Evolutionary conservation across 495 filamentous ascomycete genomes (phyloP).

Genomic region (Penicillium lagena): DNA sequence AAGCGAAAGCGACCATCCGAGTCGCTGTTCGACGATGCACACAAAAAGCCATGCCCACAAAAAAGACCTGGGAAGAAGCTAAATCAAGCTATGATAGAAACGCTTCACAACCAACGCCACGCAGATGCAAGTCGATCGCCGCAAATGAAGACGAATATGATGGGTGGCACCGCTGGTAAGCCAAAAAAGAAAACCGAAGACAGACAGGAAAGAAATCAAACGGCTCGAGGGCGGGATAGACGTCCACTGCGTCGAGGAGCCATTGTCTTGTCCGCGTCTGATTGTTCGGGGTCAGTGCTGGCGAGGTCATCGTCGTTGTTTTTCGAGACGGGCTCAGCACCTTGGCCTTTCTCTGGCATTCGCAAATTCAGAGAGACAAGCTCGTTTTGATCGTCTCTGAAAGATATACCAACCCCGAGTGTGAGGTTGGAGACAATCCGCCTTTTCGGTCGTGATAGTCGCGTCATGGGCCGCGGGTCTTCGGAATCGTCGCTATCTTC

Average conservation of each 20-base stretch:
- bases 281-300: neutral
- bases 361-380: slow-evolving; percentile 39
- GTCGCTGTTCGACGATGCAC: neutral
- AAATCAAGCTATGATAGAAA: slow-evolving; percentile 5
- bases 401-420: slow-evolving; percentile 37
- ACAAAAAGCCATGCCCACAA: too few species aligned
- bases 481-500: slow-evolving; percentile 40
- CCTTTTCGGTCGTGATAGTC: slow-evolving; percentile 27
- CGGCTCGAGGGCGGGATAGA: slow-evolving; percentile 11
- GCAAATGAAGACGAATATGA: slow-evolving; percentile 3
- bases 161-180: neutral
- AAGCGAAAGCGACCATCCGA: neutral
- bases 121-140: slow-evolving; percentile 20
- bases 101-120: slow-evolving; percentile 16
- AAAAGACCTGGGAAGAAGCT: neutral
- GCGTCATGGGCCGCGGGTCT: slow-evolving; percentile 19
- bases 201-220: slow-evolving; percentile 2
- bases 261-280: neutral
- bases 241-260: slow-evolving; percentile 17
- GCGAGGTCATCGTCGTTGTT: neutral
- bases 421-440: slow-evolving; percentile 39
- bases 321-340: neutral
- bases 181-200: slow-evolving; percentile 1
- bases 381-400: slow-evolving; percentile 39
- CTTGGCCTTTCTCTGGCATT: slow-evolving; percentile 11